phyloP scores from a whole-genome alignment of 495 filamentous ascomycete species.

The Penicillium daleae region DNA sequence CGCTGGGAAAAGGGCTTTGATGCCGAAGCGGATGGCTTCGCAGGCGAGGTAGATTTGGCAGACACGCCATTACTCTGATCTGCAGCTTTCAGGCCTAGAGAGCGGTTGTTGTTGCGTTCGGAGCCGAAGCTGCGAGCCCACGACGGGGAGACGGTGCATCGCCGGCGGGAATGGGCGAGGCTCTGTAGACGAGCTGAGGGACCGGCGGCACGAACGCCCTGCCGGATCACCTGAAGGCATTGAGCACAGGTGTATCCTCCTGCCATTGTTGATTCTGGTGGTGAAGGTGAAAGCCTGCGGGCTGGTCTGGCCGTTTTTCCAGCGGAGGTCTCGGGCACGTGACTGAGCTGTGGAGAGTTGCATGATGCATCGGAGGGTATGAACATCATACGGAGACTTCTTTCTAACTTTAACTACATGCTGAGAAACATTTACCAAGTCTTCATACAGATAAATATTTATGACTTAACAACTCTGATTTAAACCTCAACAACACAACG shows the following conservation, averaged over 20 bases:
- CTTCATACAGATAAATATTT: background rate
- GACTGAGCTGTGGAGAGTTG: slow-evolving; percentile 9
- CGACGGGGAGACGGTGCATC: slow-evolving; percentile 29
- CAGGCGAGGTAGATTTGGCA: slow-evolving; percentile 6
- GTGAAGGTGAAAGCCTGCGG: slow-evolving; percentile 13
- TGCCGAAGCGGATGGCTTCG: slow-evolving; percentile 15
- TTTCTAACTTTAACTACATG: background rate
- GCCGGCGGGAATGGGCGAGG: slow-evolving; percentile 30
- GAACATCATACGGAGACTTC: background rate
- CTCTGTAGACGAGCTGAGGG: slow-evolving; percentile 27
- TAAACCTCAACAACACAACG: background rate
- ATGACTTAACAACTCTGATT: background rate
- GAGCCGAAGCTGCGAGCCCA: slow-evolving; percentile 41
- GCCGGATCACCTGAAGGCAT: slow-evolving; percentile 45
- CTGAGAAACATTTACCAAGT: background rate
- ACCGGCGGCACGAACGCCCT: slow-evolving; percentile 27
- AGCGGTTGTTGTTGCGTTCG: slow-evolving; percentile 30
- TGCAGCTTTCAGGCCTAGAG: slow-evolving; percentile 18
- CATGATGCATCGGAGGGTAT: background rate
- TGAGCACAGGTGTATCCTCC: slow-evolving; percentile 48
- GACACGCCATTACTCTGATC: slow-evolving; percentile 22
- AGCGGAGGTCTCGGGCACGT: slow-evolving; percentile 19
- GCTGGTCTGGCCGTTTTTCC: slow-evolving; percentile 25
- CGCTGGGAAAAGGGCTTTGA: slow-evolving; percentile 27
- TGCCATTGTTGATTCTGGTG: slow-evolving; percentile 39